phyloP scores from a whole-genome alignment of 192 early-diverging fungal species.

The Linnemannia schmuckeri region DNA sequence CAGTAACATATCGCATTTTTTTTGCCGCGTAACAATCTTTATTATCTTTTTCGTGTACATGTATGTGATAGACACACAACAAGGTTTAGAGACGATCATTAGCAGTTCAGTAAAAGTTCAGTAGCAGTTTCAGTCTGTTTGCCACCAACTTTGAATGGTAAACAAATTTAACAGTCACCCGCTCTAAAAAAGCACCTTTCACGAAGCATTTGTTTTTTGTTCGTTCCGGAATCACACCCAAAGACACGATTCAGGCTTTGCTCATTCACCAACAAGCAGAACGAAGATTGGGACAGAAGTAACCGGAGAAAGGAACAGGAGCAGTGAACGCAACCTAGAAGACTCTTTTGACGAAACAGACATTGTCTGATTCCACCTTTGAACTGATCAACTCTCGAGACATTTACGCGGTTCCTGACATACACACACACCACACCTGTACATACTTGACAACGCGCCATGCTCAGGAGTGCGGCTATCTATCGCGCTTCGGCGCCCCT shows the following conservation, averaged over 20 bases:
- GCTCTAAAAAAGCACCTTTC: background rate
- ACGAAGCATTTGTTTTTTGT: background rate
- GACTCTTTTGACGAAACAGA: background rate
- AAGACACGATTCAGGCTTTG: background rate
- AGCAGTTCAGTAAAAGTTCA: no score
- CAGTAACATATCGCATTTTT: no score
- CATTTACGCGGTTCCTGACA: background rate
- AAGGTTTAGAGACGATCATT: background rate
- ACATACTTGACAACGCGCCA: background rate
- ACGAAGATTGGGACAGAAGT: background rate
- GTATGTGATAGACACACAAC: background rate
- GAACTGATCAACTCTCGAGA: background rate
- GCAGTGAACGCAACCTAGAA: background rate
- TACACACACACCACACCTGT: background rate
- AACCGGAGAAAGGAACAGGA: background rate
- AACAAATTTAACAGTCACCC: background rate
- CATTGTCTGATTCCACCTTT: background rate
- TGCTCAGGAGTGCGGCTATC: slow-evolving; percentile 23
- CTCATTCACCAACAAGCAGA: background rate
- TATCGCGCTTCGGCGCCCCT: slow-evolving; percentile 21
- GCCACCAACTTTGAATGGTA: background rate
- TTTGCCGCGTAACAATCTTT: no score
- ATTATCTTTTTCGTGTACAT: no score
- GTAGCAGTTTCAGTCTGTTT: background rate
- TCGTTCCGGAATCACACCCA: background rate